Evolutionary conservation across 2,329 filamentous ascomycete genomes (phyloP).

Genomic region (Volutella citrinella): DNA sequence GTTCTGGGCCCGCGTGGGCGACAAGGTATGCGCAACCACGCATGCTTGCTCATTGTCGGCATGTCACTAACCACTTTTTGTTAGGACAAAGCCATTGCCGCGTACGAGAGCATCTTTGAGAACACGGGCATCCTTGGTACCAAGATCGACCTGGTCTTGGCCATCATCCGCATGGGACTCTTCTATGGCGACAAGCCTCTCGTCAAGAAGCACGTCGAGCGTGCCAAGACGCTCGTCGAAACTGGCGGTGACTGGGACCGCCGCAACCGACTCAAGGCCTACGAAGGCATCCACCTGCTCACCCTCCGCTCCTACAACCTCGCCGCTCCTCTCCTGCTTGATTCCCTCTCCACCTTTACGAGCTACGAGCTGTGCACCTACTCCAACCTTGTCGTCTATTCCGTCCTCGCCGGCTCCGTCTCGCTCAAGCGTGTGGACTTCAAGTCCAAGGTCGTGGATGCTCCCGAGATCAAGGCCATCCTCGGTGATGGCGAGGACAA

Average conservation of each 20-base stretch:
- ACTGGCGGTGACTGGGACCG: conserved; percentile 98
- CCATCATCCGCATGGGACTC: conserved; percentile 90
- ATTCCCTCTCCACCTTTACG: conserved; percentile 96
- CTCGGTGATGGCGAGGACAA: conserved; percentile 88
- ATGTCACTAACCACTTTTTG: too few relatives aligned
- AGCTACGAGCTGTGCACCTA: conserved; percentile 98
- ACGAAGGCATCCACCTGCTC: conserved; percentile 90
- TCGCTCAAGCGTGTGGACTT: conserved; percentile 97
- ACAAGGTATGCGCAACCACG: conserved; percentile 87
- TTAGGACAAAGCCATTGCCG: conserved; percentile 91
- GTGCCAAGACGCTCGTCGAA: conserved; percentile 86
- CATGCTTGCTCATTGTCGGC: too few relatives aligned
- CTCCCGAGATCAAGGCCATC: conserved; percentile 96
- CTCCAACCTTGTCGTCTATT: conserved; percentile 90
- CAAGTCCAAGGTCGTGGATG: conserved; percentile 98
- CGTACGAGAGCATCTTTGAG: conserved; percentile 90
- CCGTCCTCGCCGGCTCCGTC: conserved; percentile 89
- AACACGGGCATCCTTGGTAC: conserved; percentile 96
- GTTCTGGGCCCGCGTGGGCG: conserved; percentile 91
- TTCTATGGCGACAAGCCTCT: conserved; percentile 93
- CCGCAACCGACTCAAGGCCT: conserved; percentile 96
- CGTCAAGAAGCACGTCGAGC: conserved; percentile 91
- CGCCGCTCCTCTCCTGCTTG: conserved; percentile 88
- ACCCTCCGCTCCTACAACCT: conserved; percentile 88
- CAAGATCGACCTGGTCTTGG: conserved; percentile 95